Conservation (phyloP, 2,329 filamentous ascomycete genomes). For the Phialophora chinensis region DNA sequence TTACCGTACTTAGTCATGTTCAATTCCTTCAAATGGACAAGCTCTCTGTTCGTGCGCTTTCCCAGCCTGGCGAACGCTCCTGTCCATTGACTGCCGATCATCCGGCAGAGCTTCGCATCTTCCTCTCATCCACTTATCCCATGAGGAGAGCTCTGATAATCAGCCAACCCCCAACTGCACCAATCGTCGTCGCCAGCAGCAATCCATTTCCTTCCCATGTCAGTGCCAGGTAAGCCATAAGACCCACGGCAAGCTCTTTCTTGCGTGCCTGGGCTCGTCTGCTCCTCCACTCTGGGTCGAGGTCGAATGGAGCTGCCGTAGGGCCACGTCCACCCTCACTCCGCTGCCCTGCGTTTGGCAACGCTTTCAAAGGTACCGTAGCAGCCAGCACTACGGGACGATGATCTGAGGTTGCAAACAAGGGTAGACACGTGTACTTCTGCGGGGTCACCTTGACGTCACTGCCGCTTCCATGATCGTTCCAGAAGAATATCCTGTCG, state of each 20-base stretch:
- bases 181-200: slow-evolving; percentile 48
- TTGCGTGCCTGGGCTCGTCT: slow-evolving; percentile 60
- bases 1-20: slow-evolving; percentile 3
- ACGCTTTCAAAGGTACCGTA: slow-evolving; percentile 64
- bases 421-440: slow-evolving; percentile 74
- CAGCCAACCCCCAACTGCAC: slow-evolving; percentile 47
- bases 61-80: background rate
- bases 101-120: slow-evolving; percentile 1
- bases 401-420: slow-evolving; percentile 86
- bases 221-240: slow-evolving; percentile 59
- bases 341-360: slow-evolving; percentile 43
- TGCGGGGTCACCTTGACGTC: slow-evolving; percentile 61
- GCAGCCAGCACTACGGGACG: slow-evolving; percentile 77
- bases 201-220: slow-evolving; percentile 56
- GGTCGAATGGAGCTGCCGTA: slow-evolving; percentile 60
- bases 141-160: slow-evolving; percentile 46
- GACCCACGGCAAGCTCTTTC: slow-evolving; percentile 66
- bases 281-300: slow-evolving; percentile 63
- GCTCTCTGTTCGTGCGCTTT: slow-evolving; percentile 3
- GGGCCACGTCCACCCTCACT: slow-evolving; percentile 37
- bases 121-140: slow-evolving; percentile 4
- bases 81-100: slow-evolving; percentile 4
- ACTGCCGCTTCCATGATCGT: slow-evolving; percentile 56
- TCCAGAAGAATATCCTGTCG: slow-evolving; percentile 78
- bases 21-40: slow-evolving; percentile 13